Evolutionary conservation across 257 asterid genomes (phyloP).

Genomic region (Cinchona pubescens): DNA sequence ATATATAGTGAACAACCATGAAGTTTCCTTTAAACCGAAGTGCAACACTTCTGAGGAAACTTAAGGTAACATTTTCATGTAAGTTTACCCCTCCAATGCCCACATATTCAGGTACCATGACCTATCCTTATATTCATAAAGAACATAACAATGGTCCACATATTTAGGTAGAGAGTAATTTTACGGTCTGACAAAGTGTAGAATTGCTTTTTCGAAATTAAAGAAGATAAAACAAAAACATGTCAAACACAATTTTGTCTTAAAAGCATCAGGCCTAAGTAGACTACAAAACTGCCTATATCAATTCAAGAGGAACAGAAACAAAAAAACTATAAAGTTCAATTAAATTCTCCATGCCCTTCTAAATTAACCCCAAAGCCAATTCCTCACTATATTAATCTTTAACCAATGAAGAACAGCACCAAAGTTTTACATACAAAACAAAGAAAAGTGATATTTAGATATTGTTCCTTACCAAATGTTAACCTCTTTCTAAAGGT

Average conservation of each 20-base stretch:
- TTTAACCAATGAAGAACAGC: not conserved
- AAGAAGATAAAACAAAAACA: too few species aligned
- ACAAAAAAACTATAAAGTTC: not conserved
- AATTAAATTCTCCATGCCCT: not conserved
- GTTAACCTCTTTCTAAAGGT: conserved; percentile 75
- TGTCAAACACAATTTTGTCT: too few species aligned
- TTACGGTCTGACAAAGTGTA: not conserved
- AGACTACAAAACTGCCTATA: too few species aligned
- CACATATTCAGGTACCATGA: not conserved
- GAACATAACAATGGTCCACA: too few species aligned
- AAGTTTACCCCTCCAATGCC: not conserved
- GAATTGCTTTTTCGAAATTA: not conserved
- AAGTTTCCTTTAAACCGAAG: not conserved
- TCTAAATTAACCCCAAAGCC: not conserved
- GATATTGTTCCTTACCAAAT: conserved; percentile 54
- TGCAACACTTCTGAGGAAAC: not conserved
- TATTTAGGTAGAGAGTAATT: too few species aligned
- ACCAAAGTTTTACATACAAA: not conserved
- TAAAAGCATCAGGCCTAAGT: too few species aligned
- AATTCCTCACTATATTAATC: not conserved
- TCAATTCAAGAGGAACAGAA: too few species aligned
- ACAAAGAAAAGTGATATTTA: conserved; percentile 12
- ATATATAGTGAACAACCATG: not conserved
- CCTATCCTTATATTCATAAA: not conserved
- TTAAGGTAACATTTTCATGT: too few species aligned